Conservation (phyloP, 192 early-diverging fungal genomes). For the Diversispora epigaea region DNA sequence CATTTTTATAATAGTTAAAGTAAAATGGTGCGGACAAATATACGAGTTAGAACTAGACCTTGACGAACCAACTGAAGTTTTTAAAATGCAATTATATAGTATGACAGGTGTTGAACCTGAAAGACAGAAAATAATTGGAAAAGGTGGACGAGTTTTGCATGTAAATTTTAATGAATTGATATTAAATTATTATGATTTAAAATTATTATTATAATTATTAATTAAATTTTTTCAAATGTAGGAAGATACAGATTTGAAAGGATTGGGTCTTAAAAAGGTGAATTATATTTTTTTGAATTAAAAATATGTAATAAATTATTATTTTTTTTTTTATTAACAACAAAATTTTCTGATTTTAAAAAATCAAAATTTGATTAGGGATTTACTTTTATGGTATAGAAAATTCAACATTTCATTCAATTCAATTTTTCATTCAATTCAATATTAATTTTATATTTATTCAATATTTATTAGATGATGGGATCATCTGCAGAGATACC, state of each 20-base stretch:
- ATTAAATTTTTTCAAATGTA: conserved; percentile 30
- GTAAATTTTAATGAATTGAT: conserved; percentile 36
- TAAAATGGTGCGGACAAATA: conserved; percentile 93
- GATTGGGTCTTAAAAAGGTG: conserved; percentile 75
- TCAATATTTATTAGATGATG: conserved; percentile 73
- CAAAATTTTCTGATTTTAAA: background rate
- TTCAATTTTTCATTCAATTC: background rate
- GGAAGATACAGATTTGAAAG: conserved; percentile 76
- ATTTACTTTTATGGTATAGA: conserved; percentile 1
- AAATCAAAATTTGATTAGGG: conserved; percentile 37
- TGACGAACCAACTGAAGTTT: conserved; percentile 68
- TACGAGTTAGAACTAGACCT: conserved; percentile 76
- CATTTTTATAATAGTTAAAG: conserved; percentile 58
- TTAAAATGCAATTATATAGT: conserved; percentile 88
- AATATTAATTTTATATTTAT: background rate
- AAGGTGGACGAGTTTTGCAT: conserved; percentile 86
- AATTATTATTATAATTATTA: background rate
- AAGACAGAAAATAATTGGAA: conserved; percentile 91
- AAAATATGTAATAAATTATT: conserved; percentile 35
- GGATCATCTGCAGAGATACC: conserved; percentile 93
- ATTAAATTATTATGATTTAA: background rate
- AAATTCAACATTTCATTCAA: background rate
- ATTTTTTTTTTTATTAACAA: background rate
- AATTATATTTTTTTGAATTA: conserved; percentile 6
- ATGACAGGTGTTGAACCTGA: conserved; percentile 90